These are phyloP conservation scores for Leptographium galeiforme DNA, from an alignment of 2,329 filamentous ascomycete species.

Conservation along the genomic window DNA sequence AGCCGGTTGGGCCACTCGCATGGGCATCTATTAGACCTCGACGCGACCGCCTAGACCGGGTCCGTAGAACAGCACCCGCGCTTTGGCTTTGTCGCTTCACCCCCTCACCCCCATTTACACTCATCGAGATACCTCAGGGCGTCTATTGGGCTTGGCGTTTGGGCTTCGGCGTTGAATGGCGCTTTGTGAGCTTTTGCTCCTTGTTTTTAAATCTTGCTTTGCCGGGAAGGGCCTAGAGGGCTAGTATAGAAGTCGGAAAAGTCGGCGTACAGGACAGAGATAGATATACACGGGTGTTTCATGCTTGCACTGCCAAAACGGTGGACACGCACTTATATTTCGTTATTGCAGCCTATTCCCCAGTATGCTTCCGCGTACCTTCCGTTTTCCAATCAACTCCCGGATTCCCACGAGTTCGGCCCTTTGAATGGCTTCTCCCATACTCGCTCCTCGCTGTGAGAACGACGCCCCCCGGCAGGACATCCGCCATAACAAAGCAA, in stretches of 20 bases:
- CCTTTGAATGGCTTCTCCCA: background rate
- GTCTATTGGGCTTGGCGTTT: background rate
- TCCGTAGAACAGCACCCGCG: background rate
- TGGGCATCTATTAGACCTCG: slow-evolving; percentile 52
- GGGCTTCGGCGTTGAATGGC: background rate
- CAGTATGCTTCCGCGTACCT: background rate
- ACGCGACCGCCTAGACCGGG: background rate
- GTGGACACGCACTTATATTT: background rate
- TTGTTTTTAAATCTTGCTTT: background rate
- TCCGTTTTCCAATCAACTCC: slow-evolving; percentile 1
- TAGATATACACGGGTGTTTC: no score
- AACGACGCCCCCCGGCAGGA: background rate
- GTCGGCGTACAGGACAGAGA: no score
- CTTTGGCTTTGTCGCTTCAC: background rate
- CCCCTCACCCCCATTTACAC: background rate
- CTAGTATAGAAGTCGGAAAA: background rate
- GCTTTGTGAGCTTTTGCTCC: background rate
- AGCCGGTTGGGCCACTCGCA: slow-evolving; percentile 60
- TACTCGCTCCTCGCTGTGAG: background rate
- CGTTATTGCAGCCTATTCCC: slow-evolving; percentile 2
- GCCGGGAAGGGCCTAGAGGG: background rate
- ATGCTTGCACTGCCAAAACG: no score
- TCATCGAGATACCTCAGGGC: background rate
- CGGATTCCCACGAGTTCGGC: background rate
- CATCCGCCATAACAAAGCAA: background rate